Evolutionary conservation across 2,329 filamentous ascomycete species (phyloP).

Genomic region (Tolypocladium paradoxum): DNA sequence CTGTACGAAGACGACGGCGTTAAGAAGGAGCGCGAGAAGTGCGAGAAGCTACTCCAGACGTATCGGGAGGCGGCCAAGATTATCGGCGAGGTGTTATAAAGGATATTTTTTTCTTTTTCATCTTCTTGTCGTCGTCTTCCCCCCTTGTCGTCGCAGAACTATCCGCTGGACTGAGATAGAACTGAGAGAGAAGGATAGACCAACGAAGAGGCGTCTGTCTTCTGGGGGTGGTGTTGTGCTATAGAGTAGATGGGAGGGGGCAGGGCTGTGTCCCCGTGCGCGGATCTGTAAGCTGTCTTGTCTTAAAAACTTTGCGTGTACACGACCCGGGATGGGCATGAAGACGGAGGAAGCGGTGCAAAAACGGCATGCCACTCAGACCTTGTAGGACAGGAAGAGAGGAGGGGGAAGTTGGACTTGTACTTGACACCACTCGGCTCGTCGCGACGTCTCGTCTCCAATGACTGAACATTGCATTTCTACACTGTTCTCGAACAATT

Average conservation of each 20-base stretch:
- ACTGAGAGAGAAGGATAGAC: background rate
- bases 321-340: background rate
- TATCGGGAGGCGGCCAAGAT: slow-evolving; percentile 98
- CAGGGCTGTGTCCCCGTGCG: background rate
- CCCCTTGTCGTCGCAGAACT: background rate
- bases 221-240: background rate
- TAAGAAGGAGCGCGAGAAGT: slow-evolving; percentile 97
- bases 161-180: background rate
- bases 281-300: background rate
- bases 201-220: background rate
- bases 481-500: background rate
- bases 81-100: slow-evolving; percentile 84
- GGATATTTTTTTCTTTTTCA: background rate
- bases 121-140: background rate
- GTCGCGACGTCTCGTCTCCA: slow-evolving; percentile 3
- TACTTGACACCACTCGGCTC: slow-evolving; percentile 7
- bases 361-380: background rate
- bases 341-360: background rate
- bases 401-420: background rate
- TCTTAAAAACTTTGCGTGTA: background rate
- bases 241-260: background rate
- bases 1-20: slow-evolving; percentile 96
- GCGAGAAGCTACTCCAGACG: slow-evolving; percentile 86
- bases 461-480: background rate
- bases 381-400: background rate